Conservation (phyloP, 139 green algal species). For the Chlamydomonas sphaeroides region DNA sequence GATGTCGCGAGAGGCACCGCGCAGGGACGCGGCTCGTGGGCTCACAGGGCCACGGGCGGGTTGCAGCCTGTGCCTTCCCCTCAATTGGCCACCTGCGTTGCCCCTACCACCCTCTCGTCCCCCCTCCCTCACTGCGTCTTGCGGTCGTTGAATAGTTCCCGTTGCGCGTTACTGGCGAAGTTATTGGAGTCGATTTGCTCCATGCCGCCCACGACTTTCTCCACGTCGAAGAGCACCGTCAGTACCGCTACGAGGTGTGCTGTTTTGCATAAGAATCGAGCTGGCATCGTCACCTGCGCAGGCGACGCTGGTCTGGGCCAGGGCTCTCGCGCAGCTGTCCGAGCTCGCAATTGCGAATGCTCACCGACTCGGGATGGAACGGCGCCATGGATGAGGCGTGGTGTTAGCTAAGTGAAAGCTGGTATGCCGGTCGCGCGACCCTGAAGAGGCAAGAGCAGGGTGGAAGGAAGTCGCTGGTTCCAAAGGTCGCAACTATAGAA, state of each 20-base stretch:
- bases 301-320: too few species aligned
- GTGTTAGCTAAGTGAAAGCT: too few species aligned
- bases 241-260: constrained; percentile 58
- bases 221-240: constrained; percentile 56
- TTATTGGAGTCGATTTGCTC: constrained; percentile 2
- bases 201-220: too few species aligned
- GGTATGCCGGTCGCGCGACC: not conserved
- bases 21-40: too few species aligned
- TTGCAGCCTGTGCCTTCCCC: too few species aligned
- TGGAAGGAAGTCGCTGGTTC: not conserved
- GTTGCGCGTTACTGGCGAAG: too few species aligned
- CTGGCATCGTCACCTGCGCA: constrained; percentile 57
- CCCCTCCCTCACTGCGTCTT: constrained; percentile 2
- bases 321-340: constrained; percentile 15
- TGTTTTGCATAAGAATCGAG: constrained; percentile 54
- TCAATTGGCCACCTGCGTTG: too few species aligned
- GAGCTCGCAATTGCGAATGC: too few species aligned
- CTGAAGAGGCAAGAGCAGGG: not conserved
- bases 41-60: too few species aligned
- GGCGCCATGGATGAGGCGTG: not conserved
- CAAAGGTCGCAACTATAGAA: too few species aligned
- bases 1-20: not conserved
- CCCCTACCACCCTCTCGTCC: too few species aligned
- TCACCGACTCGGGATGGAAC: constrained; percentile 15
- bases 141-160: not conserved